A percentile compares a stretch with the other conserved stretches of the same genome.
phyloP scores from a whole-genome alignment of 1,284 basidiomycete genomes.

The Prillingera fragicola region DNA sequence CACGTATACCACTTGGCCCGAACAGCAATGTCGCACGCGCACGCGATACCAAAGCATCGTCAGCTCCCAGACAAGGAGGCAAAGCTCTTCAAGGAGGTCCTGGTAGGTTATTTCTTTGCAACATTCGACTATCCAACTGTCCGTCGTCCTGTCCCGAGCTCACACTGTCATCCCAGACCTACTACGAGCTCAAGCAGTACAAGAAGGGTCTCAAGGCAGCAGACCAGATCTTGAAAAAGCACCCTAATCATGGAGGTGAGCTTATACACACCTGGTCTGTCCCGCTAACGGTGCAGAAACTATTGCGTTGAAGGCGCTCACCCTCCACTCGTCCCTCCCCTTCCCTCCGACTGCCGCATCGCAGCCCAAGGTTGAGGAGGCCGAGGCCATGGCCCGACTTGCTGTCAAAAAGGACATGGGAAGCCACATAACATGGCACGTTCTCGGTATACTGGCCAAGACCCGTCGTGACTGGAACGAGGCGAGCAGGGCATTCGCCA shows the following conservation, averaged over 20 bases:
- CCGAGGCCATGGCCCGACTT: conserved; percentile 74
- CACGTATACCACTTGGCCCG: too few species aligned
- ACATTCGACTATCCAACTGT: background rate
- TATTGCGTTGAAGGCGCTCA: conserved; percentile 85
- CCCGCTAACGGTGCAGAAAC: conserved; percentile 61
- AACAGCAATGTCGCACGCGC: conserved; percentile 16
- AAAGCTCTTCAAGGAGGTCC: conserved; percentile 77
- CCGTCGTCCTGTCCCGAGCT: background rate
- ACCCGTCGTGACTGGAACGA: conserved; percentile 53
- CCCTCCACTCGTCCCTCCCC: conserved; percentile 55
- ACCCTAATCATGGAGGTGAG: conserved; percentile 89
- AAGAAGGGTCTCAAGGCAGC: conserved; percentile 87
- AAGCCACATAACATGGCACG: conserved; percentile 97
- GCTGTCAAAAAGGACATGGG: conserved; percentile 83
- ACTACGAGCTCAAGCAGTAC: conserved; percentile 86
- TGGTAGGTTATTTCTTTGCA: conserved; percentile 51
- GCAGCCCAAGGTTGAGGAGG: conserved; percentile 68
- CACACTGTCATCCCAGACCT: conserved; percentile 36
- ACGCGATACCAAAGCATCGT: conserved; percentile 38
- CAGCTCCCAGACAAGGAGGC: conserved; percentile 75
- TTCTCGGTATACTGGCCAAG: conserved; percentile 88
- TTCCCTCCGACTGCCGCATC: conserved; percentile 41
- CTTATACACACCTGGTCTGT: background rate
- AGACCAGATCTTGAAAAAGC: conserved; percentile 91
- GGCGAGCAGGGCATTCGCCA: conserved; percentile 53